Evolutionary conservation across 108 stramenopile genomes (phyloP).

Genomic region (Stephanodiscus triporus): DNA sequence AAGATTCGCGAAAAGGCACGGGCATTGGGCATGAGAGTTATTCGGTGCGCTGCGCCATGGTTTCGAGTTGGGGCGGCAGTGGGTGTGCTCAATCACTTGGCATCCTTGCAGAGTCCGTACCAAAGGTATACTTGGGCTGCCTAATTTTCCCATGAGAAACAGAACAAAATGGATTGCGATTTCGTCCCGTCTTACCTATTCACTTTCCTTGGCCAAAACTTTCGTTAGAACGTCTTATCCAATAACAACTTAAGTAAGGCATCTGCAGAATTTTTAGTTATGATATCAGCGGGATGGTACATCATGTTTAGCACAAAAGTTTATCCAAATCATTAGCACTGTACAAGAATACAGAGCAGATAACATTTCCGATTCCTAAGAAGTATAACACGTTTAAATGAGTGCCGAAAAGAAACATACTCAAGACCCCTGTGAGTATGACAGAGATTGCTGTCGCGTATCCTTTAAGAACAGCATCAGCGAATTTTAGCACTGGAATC

Average conservation of each 20-base stretch:
- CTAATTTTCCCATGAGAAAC: no score
- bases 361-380: slow-evolving; percentile 57
- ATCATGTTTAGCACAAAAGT: slow-evolving; percentile 27
- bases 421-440: slow-evolving; percentile 77
- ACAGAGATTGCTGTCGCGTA: slow-evolving; percentile 94
- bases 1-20: slow-evolving; percentile 74
- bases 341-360: slow-evolving; percentile 43
- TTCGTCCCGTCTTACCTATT: background rate
- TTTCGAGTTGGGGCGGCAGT: slow-evolving; percentile 64
- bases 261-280: no score
- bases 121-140: slow-evolving; percentile 8
- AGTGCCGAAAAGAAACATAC: slow-evolving; percentile 64
- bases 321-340: slow-evolving; percentile 43
- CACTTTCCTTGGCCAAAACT: background rate
- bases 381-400: slow-evolving; percentile 45
- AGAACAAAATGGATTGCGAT: background rate
- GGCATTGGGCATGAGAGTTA: slow-evolving; percentile 44
- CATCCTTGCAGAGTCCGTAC: slow-evolving; percentile 7
- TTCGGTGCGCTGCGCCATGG: slow-evolving; percentile 75
- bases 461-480: slow-evolving; percentile 94
- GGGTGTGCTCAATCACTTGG: slow-evolving; percentile 47
- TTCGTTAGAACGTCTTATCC: background rate
- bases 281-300: no score
- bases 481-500: slow-evolving; percentile 73
- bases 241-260: background rate